Conservation (phyloP, 768 basidiomycete genomes). For the Leccinum imitatum region DNA sequence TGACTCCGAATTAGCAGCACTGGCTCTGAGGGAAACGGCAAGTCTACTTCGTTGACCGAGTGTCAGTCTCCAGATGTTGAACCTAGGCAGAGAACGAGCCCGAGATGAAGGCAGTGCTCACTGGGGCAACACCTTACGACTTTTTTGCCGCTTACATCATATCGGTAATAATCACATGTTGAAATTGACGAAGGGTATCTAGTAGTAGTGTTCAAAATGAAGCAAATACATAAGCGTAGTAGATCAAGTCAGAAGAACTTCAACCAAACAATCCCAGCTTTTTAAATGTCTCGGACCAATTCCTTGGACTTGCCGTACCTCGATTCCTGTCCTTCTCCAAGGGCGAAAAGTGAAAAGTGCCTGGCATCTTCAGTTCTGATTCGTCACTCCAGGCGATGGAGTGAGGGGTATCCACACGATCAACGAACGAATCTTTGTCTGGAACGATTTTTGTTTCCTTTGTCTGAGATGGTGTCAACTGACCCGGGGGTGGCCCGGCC, state of each 20-base stretch:
- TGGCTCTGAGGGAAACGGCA: not conserved
- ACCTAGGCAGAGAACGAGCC: too few relatives aligned
- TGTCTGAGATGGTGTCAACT: constrained; percentile 5
- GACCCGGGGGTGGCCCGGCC: not conserved
- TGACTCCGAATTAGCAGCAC: not conserved
- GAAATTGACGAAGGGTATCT: not conserved
- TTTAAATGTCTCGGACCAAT: constrained; percentile 21
- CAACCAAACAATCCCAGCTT: constrained; percentile 30
- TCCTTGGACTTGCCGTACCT: constrained; percentile 4
- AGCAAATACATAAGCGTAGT: not conserved
- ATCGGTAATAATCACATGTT: too few relatives aligned
- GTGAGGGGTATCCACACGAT: constrained; percentile 5
- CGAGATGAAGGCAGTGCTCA: too few relatives aligned
- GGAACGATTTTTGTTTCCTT: not conserved
- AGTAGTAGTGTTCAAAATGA: not conserved
- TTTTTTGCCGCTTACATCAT: too few relatives aligned
- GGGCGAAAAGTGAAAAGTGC: constrained; percentile 43
- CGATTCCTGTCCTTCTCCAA: constrained; percentile 3
- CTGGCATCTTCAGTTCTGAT: constrained; percentile 46
- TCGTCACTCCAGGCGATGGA: constrained; percentile 26
- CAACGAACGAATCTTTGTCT: not conserved
- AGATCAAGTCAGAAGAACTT: constrained; percentile 1
- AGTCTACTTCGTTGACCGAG: not conserved
- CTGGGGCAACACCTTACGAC: too few relatives aligned
- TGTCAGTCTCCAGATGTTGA: not conserved